A percentile compares a stretch with the other conserved stretches of the same genome.
Conservation (phyloP, 371 early-diverging fungal genomes). For the Apophysomyces elegans region DNA sequence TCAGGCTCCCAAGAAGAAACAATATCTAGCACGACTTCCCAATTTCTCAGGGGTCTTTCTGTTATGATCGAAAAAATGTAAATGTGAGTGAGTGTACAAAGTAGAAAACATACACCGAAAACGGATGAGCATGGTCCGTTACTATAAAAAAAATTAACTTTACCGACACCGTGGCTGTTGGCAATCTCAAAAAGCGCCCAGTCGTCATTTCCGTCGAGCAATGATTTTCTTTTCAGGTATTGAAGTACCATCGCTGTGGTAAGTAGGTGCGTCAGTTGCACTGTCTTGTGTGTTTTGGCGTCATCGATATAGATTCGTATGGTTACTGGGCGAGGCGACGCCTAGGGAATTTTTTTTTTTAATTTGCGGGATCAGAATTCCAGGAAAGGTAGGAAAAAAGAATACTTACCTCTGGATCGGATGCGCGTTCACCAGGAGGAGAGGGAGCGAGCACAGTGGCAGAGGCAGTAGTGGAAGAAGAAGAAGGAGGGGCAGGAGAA, state of each 20-base stretch:
- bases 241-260: constrained; percentile 75
- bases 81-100: background rate
- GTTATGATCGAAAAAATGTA: constrained; percentile 15
- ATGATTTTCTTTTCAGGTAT: constrained; percentile 64
- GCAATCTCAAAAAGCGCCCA: constrained; percentile 93
- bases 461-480: background rate
- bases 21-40: constrained; percentile 85
- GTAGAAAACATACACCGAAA: constrained; percentile 1
- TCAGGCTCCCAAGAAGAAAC: constrained; percentile 81
- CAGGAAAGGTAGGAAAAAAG: constrained; percentile 17
- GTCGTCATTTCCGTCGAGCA: constrained; percentile 61
- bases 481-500: background rate
- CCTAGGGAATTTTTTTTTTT: background rate
- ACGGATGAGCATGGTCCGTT: constrained; percentile 9
- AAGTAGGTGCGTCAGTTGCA: constrained; percentile 75
- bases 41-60: constrained; percentile 89
- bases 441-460: background rate
- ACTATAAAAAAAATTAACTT: constrained; percentile 8
- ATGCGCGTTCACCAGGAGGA: constrained; percentile 5
- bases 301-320: constrained; percentile 87
- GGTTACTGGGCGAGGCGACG: constrained; percentile 60
- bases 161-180: constrained; percentile 75
- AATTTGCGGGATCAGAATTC: constrained; percentile 16
- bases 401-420: constrained; percentile 12
- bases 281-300: constrained; percentile 71